A percentile compares a stretch with the other conserved stretches of the same genome.
Conservation (phyloP, 345 rosid species). For the Citrus sp. region DNA sequence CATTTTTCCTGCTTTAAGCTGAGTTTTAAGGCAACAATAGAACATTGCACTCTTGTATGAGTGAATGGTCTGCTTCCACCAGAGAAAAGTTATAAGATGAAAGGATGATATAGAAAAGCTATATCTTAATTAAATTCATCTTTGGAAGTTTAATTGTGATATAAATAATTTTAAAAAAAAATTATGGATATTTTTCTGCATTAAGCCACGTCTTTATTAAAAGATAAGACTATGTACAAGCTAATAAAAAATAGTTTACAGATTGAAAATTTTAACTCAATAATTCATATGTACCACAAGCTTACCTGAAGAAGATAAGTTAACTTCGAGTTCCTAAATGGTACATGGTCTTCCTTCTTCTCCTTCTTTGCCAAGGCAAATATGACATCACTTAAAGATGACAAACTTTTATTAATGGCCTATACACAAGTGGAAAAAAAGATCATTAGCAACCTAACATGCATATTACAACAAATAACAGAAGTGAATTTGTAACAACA, state of each 20-base stretch:
- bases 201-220: not conserved
- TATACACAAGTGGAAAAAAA: conserved; percentile 23
- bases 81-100: not conserved
- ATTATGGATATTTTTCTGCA: not conserved
- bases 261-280: not conserved
- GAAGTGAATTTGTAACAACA: conserved; percentile 3
- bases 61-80: not conserved
- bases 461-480: not conserved
- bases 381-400: conserved; percentile 86
- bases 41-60: not conserved
- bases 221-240: not conserved
- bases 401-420: conserved; percentile 95
- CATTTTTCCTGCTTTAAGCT: not conserved
- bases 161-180: no score
- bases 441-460: conserved; percentile 1
- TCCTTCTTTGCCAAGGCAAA: conserved; percentile 93
- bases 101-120: not conserved
- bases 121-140: not conserved
- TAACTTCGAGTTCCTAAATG: conserved; percentile 91
- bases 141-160: not conserved
- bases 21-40: not conserved
- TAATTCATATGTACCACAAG: not conserved
- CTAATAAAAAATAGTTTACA: not conserved
- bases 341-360: conserved; percentile 91
- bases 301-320: conserved; percentile 98